These are phyloP conservation scores for Pleoardoris graminearum DNA, from an alignment of 2,329 filamentous ascomycete genomes.

Conservation along the genomic window DNA sequence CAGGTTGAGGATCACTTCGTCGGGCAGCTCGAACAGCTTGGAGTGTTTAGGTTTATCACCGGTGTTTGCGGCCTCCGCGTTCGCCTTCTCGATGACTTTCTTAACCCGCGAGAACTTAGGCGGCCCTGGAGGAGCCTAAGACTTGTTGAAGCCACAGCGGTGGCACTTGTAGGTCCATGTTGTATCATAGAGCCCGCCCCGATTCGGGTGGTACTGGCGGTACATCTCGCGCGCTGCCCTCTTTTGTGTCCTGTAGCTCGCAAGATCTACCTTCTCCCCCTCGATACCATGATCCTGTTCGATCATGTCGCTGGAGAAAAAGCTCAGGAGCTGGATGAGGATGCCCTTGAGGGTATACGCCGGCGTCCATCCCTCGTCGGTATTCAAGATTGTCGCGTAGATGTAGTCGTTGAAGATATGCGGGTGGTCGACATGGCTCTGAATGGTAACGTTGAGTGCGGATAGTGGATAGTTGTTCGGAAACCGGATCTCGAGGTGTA, in stretches of 20 bases:
- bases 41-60: neutral
- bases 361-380: constrained; percentile 50
- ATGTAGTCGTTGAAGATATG: constrained; percentile 53
- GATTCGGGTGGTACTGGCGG: neutral
- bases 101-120: neutral
- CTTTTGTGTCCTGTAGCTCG: constrained; percentile 9
- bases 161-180: constrained; percentile 1
- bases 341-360: constrained; percentile 57
- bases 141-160: constrained; percentile 4
- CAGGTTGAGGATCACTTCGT: constrained; percentile 47
- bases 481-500: constrained; percentile 53
- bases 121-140: neutral
- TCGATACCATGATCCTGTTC: constrained; percentile 45
- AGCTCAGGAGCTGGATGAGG: constrained; percentile 57
- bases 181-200: neutral
- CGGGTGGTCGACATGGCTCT: constrained; percentile 50
- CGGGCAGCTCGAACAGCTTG: constrained; percentile 41
- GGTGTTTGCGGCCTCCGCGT: neutral
- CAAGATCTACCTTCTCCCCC: constrained; percentile 30
- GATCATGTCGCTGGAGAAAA: constrained; percentile 54
- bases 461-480: constrained; percentile 43
- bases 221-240: neutral
- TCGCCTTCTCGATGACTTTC: neutral
- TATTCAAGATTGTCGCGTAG: constrained; percentile 54
- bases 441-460: constrained; percentile 48